Evolutionary conservation across 2,329 filamentous ascomycete genomes (phyloP).

Genomic region (Pestalotiopsis sp.): DNA sequence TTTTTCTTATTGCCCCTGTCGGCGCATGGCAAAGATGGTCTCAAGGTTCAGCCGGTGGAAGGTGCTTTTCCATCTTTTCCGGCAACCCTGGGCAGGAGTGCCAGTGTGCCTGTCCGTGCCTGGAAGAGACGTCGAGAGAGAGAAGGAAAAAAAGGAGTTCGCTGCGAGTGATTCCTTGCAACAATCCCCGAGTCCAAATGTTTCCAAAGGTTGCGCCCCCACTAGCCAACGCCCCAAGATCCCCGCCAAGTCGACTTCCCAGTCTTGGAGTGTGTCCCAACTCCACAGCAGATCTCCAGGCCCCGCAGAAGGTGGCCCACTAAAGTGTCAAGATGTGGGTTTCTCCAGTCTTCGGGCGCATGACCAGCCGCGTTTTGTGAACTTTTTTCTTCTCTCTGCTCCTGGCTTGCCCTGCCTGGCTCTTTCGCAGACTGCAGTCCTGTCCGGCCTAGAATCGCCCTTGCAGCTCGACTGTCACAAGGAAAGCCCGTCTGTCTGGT

Average conservation of each 20-base stretch:
- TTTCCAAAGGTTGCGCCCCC: not conserved
- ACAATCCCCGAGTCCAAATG: not conserved
- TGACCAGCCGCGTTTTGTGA: constrained; percentile 6
- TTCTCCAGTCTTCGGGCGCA: not conserved
- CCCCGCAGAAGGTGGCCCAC: not conserved
- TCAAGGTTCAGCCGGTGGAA: not conserved
- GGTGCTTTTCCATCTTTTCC: not conserved
- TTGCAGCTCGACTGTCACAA: constrained; percentile 7
- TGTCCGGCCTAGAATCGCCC: constrained; percentile 8
- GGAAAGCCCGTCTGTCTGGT: not conserved
- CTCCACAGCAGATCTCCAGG: constrained; percentile 4
- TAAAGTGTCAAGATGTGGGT: constrained; percentile 5
- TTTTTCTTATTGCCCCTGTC: not conserved
- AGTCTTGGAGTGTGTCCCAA: not conserved
- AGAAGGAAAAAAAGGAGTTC: not conserved
- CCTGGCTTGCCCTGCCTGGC: too few species aligned
- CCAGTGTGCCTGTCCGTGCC: not conserved
- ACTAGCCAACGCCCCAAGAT: not conserved
- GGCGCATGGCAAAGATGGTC: not conserved
- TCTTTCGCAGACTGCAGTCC: too few species aligned
- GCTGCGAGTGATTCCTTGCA: not conserved
- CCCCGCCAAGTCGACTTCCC: not conserved
- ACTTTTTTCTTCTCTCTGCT: not conserved
- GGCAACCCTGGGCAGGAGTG: not conserved
- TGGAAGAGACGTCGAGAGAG: not conserved